Conservation (phyloP, 2,329 filamentous ascomycete species). For the Aspergillus fumigatus region DNA sequence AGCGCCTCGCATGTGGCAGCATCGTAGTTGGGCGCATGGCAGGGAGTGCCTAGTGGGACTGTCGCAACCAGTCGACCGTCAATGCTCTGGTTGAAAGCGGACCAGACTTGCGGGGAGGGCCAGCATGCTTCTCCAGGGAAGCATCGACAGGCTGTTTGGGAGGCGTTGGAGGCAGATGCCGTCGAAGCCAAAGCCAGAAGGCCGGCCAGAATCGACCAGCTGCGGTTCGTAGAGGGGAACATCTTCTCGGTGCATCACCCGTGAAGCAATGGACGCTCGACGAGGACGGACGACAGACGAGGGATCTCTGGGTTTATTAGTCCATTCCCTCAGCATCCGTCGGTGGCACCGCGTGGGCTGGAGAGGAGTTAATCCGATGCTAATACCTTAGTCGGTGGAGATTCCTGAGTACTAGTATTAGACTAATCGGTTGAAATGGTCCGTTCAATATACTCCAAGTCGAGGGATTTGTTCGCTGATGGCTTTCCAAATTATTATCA, state of each 20-base stretch:
- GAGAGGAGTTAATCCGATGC: background rate
- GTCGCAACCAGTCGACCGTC: slow-evolving; percentile 50
- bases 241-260: background rate
- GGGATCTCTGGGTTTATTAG: background rate
- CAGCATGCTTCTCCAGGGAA: slow-evolving; percentile 53
- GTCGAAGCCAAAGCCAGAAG: slow-evolving; percentile 1
- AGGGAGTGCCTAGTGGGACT: slow-evolving; percentile 49
- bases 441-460: too few species aligned
- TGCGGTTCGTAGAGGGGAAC: background rate
- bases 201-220: slow-evolving; percentile 1
- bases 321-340: background rate
- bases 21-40: slow-evolving; percentile 50
- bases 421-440: too few species aligned
- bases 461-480: too few species aligned
- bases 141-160: slow-evolving; percentile 39
- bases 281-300: background rate
- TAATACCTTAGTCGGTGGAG: background rate
- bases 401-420: background rate
- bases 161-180: background rate
- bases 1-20: slow-evolving; percentile 40
- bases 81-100: slow-evolving; percentile 49
- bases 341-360: background rate
- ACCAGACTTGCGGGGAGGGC: slow-evolving; percentile 48
- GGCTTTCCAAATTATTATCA: too few species aligned
- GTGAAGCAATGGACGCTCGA: too few species aligned